Evolutionary conservation across 2,329 filamentous ascomycete genomes (phyloP), one percentile per base, ranked within the genome.

Genomic region (Pyrenophora graminea): DNA sequence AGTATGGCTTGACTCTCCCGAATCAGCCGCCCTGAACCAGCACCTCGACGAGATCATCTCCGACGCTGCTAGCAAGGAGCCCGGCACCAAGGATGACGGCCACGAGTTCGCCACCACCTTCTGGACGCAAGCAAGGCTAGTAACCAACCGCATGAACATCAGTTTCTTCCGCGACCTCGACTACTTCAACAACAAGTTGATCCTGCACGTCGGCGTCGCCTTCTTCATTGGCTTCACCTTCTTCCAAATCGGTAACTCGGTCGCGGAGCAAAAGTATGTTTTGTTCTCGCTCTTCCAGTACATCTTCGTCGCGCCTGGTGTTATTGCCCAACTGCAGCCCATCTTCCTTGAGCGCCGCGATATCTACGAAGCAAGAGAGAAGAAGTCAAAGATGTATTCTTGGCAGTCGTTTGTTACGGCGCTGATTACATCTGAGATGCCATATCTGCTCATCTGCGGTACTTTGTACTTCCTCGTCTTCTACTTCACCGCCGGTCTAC

Each of bases 401-500:
- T 91, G 88, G 88, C 79, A 82, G 56, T 84, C 81, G 1, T 91
- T 91, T 69, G 80, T 90, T 63, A 76, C 86, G 2, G 82, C 85
- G 57, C 87, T 88, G 60, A 82, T 91, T 45, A 50, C 88, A 1
- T 85, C 87, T 33, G 88, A 91, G 68, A 78, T 90, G 1, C 86
- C 87, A 0, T 91, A 80, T 73, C 79, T 83, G 39, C 76, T 84
- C 39, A 48, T 90, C 10, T 82, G 83, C 6, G 83, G 79, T 2
- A 69, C 88, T 13, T 65, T 89, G 4, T 82, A 86, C 59, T 90
- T 79, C 64, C 76, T 82, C 4, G 81, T 79, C 68, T 89, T 85
- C 77, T 90, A 90, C 77, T 90, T 87, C 53, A 70, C 73, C 0
- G 63, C 71, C 3, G 67, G 64, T 12, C 67, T 74, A 2, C 63